These are phyloP conservation scores for Fusarium guadeloupense DNA, from an alignment of 2,329 filamentous ascomycete genomes.

Conservation along the genomic window DNA sequence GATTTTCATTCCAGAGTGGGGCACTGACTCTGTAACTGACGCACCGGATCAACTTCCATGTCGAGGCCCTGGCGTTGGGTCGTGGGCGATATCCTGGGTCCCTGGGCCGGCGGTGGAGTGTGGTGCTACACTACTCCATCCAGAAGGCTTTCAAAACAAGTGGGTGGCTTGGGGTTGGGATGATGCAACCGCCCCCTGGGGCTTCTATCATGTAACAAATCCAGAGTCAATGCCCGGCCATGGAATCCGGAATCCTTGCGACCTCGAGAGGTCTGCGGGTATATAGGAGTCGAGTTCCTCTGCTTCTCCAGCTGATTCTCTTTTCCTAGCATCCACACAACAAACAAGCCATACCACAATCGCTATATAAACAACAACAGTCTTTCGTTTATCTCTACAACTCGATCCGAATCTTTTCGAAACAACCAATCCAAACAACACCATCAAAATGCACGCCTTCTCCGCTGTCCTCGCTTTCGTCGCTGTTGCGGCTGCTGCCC, in stretches of 20 bases:
- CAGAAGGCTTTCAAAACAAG: constrained; percentile 15
- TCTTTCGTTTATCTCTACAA: constrained; percentile 23
- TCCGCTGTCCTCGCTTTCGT: constrained; percentile 42
- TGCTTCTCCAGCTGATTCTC: background rate
- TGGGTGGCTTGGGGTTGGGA: constrained; percentile 34
- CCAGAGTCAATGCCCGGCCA: background rate
- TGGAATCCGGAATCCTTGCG: constrained; percentile 25
- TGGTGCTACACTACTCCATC: constrained; percentile 8
- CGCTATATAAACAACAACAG: constrained; percentile 23
- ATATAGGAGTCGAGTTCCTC: constrained; percentile 36
- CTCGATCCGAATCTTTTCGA: constrained; percentile 18
- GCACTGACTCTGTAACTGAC: constrained; percentile 28
- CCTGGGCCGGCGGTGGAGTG: constrained; percentile 17
- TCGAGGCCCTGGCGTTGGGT: constrained; percentile 27
- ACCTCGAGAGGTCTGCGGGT: constrained; percentile 5
- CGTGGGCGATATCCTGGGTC: constrained; percentile 15
- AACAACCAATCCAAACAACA: constrained; percentile 16
- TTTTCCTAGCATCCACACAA: constrained; percentile 19
- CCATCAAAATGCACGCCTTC: constrained; percentile 40
- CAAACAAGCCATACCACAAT: constrained; percentile 11
- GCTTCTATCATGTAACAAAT: constrained; percentile 24
- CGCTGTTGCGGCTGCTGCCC: constrained; percentile 37
- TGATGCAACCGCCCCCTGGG: constrained; percentile 39
- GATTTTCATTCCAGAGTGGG: constrained; percentile 20
- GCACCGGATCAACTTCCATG: constrained; percentile 34